Evolutionary conservation across 352 stramenopile genomes (phyloP).

Genomic region (Pythium insidiosum): DNA sequence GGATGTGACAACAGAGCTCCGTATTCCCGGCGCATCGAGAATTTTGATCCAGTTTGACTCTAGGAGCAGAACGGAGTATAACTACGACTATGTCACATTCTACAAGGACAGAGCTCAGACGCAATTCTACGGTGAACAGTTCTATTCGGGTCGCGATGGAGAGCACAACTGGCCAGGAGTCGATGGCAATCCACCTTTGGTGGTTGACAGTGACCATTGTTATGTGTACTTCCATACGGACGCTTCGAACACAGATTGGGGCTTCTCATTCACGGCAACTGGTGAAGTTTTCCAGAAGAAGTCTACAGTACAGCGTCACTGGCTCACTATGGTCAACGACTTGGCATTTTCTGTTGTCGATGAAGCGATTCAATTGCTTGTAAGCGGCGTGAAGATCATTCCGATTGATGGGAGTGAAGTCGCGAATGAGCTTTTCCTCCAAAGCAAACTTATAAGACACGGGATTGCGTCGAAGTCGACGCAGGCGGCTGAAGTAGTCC

Average conservation of each 20-base stretch:
- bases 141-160: slow-evolving; percentile 67
- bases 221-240: slow-evolving; percentile 84
- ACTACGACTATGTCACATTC: slow-evolving; percentile 88
- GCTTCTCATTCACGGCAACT: slow-evolving; percentile 65
- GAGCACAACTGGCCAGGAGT: slow-evolving; percentile 81
- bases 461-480: slow-evolving; percentile 32
- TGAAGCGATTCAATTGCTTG: slow-evolving; percentile 36
- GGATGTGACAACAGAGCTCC: slow-evolving; percentile 57
- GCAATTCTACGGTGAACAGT: slow-evolving; percentile 54
- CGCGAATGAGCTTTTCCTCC: slow-evolving; percentile 39
- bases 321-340: slow-evolving; percentile 47
- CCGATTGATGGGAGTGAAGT: slow-evolving; percentile 42
- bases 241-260: slow-evolving; percentile 78
- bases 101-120: slow-evolving; percentile 55
- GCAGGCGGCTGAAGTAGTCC: slow-evolving; percentile 49
- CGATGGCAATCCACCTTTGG: slow-evolving; percentile 40
- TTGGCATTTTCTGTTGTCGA: slow-evolving; percentile 37
- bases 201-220: slow-evolving; percentile 73
- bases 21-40: slow-evolving; percentile 56
- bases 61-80: slow-evolving; percentile 66
- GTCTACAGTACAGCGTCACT: slow-evolving; percentile 44
- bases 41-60: slow-evolving; percentile 83
- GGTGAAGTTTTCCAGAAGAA: slow-evolving; percentile 61
- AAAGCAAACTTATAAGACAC: slow-evolving; percentile 64
- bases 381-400: slow-evolving; percentile 36